Base-by-base conservation (phyloP, 208 protist species). In the Balamuthia mandrillaris region DNA sequence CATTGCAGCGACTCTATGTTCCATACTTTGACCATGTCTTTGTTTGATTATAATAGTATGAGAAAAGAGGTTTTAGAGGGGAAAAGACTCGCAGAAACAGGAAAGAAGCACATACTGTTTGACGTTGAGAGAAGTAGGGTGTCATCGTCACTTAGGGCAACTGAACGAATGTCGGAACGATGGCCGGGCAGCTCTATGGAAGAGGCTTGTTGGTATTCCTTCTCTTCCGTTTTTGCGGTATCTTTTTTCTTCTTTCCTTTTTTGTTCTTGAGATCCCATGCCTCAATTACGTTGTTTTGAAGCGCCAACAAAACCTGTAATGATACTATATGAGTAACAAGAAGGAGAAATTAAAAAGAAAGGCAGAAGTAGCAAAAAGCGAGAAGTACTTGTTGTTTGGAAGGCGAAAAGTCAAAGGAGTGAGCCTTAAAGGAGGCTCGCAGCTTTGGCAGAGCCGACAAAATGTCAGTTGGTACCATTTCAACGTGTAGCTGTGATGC, bases 21-120 rank as follows among this genome's bases (percentile, higher is more conserved):
- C 94, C 94, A 96, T 9, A 96, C 79, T 65, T 93, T 93, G 31
- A 92, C 37, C 7, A 66, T 41, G 39, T 83, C 88, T 44, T 56
- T 16, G 1, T 31, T 5, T n/a, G 21, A 2, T n/a, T 2, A 16
- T 2, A 18, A 2, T 18, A 9, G 12, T n/a, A 29, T 21, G 60
- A 12, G 16, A 10, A 42, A 68, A 9, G 12, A 9, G 18, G 12
- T 9, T 21, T 68, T n/a, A 68, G 16, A 9, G 33, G 9, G 9
- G 60, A 42, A n/a, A n/a, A n/a, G n/a, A n/a, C n/a, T n/a, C n/a
- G 60, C 33, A 16, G 60, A 42, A 21, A n/a, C n/a, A 9, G 1
- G 63, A 27, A 2, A 27, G 35, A 2, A 31, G 39, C 18, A 1
- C 21, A 31, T 42, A 86, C 77, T 66, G 61, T 37, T 83, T 6